These are phyloP conservation scores for Termitomyces sp. DNA, from an alignment of 768 basidiomycete genomes.

Conservation along the genomic window DNA sequence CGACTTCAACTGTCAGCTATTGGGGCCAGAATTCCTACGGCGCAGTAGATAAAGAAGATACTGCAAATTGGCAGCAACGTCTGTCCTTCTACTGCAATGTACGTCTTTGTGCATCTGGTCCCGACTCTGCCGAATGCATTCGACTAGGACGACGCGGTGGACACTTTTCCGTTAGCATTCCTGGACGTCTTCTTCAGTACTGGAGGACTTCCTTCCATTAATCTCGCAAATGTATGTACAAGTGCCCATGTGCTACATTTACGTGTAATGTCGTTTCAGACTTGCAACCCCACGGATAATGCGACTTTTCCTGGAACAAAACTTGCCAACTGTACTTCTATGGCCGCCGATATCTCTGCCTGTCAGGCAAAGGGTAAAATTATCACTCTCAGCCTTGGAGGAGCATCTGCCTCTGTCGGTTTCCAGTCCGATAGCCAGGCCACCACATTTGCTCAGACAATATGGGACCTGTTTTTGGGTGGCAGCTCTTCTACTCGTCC, in stretches of 20 bases:
- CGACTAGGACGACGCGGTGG: constrained; percentile 55
- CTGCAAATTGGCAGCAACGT: constrained; percentile 53
- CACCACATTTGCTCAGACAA: constrained; percentile 51
- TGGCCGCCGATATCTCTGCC: constrained; percentile 54
- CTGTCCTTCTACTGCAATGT: constrained; percentile 64
- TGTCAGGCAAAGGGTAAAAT: constrained; percentile 65
- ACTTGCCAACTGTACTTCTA: constrained; percentile 54
- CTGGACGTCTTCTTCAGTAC: constrained; percentile 59
- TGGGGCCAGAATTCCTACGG: constrained; percentile 79
- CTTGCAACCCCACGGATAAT: constrained; percentile 54
- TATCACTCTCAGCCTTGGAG: constrained; percentile 54
- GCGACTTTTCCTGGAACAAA: constrained; percentile 55
- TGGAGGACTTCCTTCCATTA: constrained; percentile 56
- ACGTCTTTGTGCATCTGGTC: constrained; percentile 9
- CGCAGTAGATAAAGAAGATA: constrained; percentile 39
- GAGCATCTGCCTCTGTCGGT: constrained; percentile 55
- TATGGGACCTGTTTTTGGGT: constrained; percentile 72
- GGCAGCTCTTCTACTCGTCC: constrained; percentile 52
- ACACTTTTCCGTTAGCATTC: constrained; percentile 69
- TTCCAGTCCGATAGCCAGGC: constrained; percentile 58
- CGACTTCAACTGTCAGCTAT: constrained; percentile 33
- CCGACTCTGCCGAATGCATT: background rate
- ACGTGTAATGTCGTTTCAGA: constrained; percentile 27
- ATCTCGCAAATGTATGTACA: constrained; percentile 57
- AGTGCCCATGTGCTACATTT: background rate